Conservation (phyloP, 495 filamentous ascomycete species). For the Hyaloscypha hepaticicola region DNA sequence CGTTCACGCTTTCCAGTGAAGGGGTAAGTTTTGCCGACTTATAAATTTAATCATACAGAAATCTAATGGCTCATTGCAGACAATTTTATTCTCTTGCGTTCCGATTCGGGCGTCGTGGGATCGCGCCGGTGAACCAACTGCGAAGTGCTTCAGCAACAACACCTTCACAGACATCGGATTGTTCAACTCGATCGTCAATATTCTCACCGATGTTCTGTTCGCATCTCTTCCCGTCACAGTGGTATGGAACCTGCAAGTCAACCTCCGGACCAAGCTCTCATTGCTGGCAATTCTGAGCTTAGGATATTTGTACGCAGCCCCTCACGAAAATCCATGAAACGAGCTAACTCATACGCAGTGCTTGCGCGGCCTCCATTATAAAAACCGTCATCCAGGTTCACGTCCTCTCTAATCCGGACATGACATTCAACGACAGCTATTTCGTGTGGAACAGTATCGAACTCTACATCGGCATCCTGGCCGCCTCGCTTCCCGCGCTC, state of each 20-base stretch:
- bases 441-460: slow-evolving; percentile 29
- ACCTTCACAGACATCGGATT: slow-evolving; percentile 40
- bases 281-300: slow-evolving; percentile 45
- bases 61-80: slow-evolving; percentile 15
- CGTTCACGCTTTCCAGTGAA: slow-evolving; percentile 37
- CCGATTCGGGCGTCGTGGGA: slow-evolving; percentile 41
- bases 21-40: slow-evolving; percentile 17
- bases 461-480: slow-evolving; percentile 40
- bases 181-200: slow-evolving; percentile 44
- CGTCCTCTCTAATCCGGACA: slow-evolving; percentile 10
- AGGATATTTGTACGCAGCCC: slow-evolving; percentile 41
- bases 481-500: slow-evolving; percentile 44
- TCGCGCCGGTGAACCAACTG: slow-evolving; percentile 1
- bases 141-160: slow-evolving; percentile 35
- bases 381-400: slow-evolving; percentile 24
- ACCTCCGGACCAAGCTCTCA: slow-evolving; percentile 39
- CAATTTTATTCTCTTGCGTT: slow-evolving; percentile 38
- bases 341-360: slow-evolving; percentile 9
- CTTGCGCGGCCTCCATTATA: slow-evolving; percentile 17
- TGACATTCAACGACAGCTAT: slow-evolving; percentile 9
- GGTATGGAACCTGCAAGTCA: slow-evolving; percentile 45
- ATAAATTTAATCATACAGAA: background rate
- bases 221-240: slow-evolving; percentile 45
- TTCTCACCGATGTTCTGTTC: slow-evolving; percentile 47
- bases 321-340: background rate